A percentile compares a stretch with the other conserved stretches of the same genome.
Evolutionary conservation across 306 rosid species (phyloP).

Genomic region (Carpinus viminea): DNA sequence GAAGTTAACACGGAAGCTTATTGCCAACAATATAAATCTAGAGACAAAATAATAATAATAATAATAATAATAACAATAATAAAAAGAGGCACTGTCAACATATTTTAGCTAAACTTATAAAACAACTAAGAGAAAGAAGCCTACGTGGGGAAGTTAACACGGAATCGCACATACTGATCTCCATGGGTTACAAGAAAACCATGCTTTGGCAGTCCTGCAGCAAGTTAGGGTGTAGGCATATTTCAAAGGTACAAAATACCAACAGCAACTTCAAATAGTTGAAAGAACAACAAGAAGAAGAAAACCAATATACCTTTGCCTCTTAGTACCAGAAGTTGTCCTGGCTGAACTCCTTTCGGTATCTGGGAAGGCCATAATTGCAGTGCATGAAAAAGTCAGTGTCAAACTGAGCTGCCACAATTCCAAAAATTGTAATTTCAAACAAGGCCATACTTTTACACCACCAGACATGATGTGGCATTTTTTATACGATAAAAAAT

Average conservation of each 20-base stretch:
- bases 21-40: not conserved
- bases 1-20: slow-evolving; percentile 61
- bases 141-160: slow-evolving; percentile 76
- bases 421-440: not conserved
- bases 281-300: slow-evolving; percentile 18
- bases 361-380: slow-evolving; percentile 55
- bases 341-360: slow-evolving; percentile 92
- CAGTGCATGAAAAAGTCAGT: slow-evolving; percentile 34
- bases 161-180: slow-evolving; percentile 86
- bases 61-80: too few species aligned
- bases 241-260: not conserved
- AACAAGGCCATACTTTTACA: not conserved
- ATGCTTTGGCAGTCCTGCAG: slow-evolving; percentile 62
- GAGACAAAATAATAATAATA: too few species aligned
- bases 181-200: slow-evolving; percentile 70
- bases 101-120: not conserved
- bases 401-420: slow-evolving; percentile 12
- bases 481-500: not conserved
- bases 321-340: slow-evolving; percentile 76
- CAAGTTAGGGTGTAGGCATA: slow-evolving; percentile 17
- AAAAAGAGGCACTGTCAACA: not conserved
- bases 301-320: slow-evolving; percentile 68
- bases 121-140: slow-evolving; percentile 12
- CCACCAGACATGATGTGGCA: not conserved
- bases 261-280: slow-evolving; percentile 20